phyloP scores from a whole-genome alignment of 2,329 filamentous ascomycete species.

The Paecilomyces variotii region DNA sequence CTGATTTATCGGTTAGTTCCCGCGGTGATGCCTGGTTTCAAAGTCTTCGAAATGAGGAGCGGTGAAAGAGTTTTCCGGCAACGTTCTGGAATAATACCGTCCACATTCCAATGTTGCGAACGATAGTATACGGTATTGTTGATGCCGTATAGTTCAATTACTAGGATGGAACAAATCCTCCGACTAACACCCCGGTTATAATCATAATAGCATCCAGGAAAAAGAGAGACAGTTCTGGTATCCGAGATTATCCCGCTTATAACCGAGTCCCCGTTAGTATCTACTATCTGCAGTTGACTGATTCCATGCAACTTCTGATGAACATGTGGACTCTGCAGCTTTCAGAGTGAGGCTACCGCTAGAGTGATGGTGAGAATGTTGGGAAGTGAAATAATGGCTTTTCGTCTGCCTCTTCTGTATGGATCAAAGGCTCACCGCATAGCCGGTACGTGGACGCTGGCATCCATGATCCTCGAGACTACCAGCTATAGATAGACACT shows the following conservation, averaged over 20 bases:
- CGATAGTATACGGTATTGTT: background rate
- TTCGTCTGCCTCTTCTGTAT: background rate
- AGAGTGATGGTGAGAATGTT: background rate
- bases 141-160: too few species aligned
- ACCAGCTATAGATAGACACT: background rate
- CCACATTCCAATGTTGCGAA: background rate
- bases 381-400: background rate
- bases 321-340: background rate
- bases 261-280: background rate
- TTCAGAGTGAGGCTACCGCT: background rate
- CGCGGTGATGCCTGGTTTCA: background rate
- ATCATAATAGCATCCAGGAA: background rate
- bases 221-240: background rate
- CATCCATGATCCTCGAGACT: background rate
- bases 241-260: background rate
- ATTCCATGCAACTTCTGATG: background rate
- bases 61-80: background rate
- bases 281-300: background rate
- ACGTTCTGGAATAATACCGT: background rate
- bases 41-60: background rate
- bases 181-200: background rate
- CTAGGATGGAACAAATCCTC: too few species aligned
- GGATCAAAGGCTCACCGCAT: background rate
- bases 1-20: background rate
- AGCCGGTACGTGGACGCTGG: background rate